Percentiles rank a stretch among this genome's conserved stretches.
Conservation (phyloP, 345 rosid genomes). For the Hypericum perforatum region DNA sequence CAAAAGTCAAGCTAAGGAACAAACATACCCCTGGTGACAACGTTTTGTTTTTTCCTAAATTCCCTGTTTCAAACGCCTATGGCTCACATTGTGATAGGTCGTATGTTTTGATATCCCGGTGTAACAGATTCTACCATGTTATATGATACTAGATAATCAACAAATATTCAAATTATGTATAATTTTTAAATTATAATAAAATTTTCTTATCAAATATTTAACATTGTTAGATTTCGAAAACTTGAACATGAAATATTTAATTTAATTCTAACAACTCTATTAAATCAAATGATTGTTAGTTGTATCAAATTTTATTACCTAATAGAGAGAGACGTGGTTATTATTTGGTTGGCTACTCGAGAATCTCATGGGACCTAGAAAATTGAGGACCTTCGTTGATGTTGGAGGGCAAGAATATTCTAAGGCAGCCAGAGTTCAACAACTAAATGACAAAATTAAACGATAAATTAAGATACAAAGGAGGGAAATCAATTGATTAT, state of each 20-base stretch:
- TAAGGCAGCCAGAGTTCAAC: slow-evolving; percentile 73
- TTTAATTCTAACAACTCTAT: no score
- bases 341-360: no score
- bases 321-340: no score
- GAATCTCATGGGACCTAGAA: slow-evolving; percentile 34
- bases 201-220: not conserved
- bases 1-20: slow-evolving; percentile 37
- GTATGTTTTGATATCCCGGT: no score
- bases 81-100: no score
- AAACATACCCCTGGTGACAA: slow-evolving; percentile 53
- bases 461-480: slow-evolving; percentile 39
- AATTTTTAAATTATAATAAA: slow-evolving; percentile 1
- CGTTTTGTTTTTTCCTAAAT: slow-evolving; percentile 32
- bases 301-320: no score
- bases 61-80: not conserved
- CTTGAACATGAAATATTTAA: no score
- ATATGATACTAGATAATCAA: no score
- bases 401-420: slow-evolving; percentile 84
- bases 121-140: no score
- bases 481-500: slow-evolving; percentile 81
- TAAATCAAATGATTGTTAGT: no score
- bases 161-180: no score
- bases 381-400: slow-evolving; percentile 31
- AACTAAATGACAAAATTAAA: slow-evolving; percentile 56
- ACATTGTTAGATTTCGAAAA: not conserved